Conservation (phyloP, 768 basidiomycete species). For the Leccinum boreale region DNA sequence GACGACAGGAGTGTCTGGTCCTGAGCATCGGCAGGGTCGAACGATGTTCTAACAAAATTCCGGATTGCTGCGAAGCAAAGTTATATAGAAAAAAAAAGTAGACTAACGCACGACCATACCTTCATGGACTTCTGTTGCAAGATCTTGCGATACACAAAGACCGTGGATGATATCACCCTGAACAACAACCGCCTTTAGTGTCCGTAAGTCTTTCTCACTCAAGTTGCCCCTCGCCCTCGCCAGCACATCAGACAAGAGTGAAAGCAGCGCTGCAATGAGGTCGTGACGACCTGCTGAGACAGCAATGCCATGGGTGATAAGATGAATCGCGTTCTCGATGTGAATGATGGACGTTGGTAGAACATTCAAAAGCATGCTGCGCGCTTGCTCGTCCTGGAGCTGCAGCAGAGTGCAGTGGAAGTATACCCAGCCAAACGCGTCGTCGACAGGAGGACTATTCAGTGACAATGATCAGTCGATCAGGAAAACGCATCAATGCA, state of each 20-base stretch:
- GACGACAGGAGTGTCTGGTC: constrained; percentile 42
- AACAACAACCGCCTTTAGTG: constrained; percentile 43
- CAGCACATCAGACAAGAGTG: constrained; percentile 40
- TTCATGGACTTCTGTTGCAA: constrained; percentile 28
- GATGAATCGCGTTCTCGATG: constrained; percentile 36
- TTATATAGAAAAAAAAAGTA: neutral
- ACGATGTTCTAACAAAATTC: constrained; percentile 36
- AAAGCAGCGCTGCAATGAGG: constrained; percentile 32
- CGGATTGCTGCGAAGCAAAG: constrained; percentile 36
- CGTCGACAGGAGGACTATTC: constrained; percentile 12
- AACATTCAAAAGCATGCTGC: constrained; percentile 32
- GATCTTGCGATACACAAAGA: constrained; percentile 31
- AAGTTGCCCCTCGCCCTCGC: constrained; percentile 26
- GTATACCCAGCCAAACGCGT: constrained; percentile 46
- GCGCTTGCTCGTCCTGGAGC: constrained; percentile 19
- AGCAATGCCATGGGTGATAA: constrained; percentile 37
- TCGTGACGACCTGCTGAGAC: constrained; percentile 18
- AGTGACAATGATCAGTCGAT: neutral
- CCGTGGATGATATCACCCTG: constrained; percentile 32
- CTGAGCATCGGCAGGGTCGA: constrained; percentile 33
- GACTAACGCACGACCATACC: constrained; percentile 25
- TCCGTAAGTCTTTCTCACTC: constrained; percentile 27
- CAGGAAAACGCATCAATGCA: neutral
- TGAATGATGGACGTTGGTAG: constrained; percentile 21
- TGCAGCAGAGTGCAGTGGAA: constrained; percentile 28